Evolutionary conservation across 371 early-diverging fungal species (phyloP), one percentile per base, ranked within the genome.

Genomic region (Mucor plumbeus): DNA sequence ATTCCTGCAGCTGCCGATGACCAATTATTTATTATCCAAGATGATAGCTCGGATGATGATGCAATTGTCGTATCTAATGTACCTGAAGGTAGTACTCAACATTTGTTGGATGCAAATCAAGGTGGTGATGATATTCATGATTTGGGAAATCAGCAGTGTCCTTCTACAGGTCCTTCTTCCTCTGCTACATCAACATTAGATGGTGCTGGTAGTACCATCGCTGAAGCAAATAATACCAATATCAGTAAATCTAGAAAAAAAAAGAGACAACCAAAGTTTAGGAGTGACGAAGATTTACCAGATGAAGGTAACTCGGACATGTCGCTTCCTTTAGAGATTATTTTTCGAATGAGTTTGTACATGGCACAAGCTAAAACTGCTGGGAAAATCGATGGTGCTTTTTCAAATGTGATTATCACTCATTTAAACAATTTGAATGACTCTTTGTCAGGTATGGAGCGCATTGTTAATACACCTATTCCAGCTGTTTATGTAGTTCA

Each of bases 401-500:
- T 84, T 41, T 79, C 80, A 11, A 82, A 79, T 48, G 75, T 74
- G 15, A 85, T 87, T 61, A 83, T 83, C 36, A 72, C 74, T 39
- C 81, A 81, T 19, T 65, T 89, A 2, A 81, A 84, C 19, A 74
- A 70, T 33, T 62, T 89, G 65, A 84, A 90, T 48, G 94, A 94
- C 67, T 85, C 84, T 67, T 75, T 93, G 41, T 82, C 87, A 34
- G 78, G 81, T 38, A 83, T 93, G 68, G 93, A 94, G 68, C 79
- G 95, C 26, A 90, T 94, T 70, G 79, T 89, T n/a, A 82, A 79
- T 67, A 88, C 91, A 2, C 95, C 95, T 11, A 91, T 93, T 71
- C 95, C 95, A 0, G 70, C 87, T 15, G 93, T 91, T 10, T 94
- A 94, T 70, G 78, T 82, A 34, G 87, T 92, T 63, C 95, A 93